Percentiles rank a stretch among this genome's conserved stretches.
Evolutionary conservation across 108 stramenopile species (phyloP).

Genomic region (Conticribra weissflogii): DNA sequence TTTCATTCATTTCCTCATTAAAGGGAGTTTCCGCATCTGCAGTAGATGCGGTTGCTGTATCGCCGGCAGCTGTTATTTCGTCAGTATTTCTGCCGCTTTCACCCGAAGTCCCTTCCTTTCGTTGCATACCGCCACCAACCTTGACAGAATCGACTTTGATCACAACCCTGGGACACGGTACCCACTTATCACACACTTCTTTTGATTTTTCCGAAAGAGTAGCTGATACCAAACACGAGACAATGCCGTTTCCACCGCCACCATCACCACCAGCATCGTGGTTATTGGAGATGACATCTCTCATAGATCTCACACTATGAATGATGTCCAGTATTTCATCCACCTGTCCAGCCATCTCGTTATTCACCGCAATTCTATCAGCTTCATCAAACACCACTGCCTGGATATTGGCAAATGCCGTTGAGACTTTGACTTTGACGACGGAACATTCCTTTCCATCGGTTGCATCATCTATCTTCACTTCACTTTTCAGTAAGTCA

Average conservation of each 20-base stretch:
- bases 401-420: constrained; percentile 22
- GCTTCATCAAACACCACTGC: constrained; percentile 77
- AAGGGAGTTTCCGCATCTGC: too few species aligned
- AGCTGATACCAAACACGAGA: constrained; percentile 63
- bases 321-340: constrained; percentile 47
- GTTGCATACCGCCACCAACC: constrained; percentile 26
- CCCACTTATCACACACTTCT: constrained; percentile 40
- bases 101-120: not conserved
- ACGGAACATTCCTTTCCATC: too few species aligned
- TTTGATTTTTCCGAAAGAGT: constrained; percentile 53
- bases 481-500: constrained; percentile 54
- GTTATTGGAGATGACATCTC: constrained; percentile 11
- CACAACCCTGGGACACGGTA: constrained; percentile 23
- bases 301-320: too few species aligned
- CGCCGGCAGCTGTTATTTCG: too few species aligned
- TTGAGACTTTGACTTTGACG: not conserved
- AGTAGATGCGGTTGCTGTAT: too few species aligned
- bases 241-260: constrained; percentile 6
- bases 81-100: too few species aligned
- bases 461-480: not conserved
- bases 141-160: constrained; percentile 45
- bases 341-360: constrained; percentile 69
- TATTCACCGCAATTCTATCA: constrained; percentile 70
- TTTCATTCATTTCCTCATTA: not conserved
- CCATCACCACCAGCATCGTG: not conserved